These are phyloP conservation scores for Collariella sp. DNA, from an alignment of 495 filamentous ascomycete species.

Conservation along the genomic window DNA sequence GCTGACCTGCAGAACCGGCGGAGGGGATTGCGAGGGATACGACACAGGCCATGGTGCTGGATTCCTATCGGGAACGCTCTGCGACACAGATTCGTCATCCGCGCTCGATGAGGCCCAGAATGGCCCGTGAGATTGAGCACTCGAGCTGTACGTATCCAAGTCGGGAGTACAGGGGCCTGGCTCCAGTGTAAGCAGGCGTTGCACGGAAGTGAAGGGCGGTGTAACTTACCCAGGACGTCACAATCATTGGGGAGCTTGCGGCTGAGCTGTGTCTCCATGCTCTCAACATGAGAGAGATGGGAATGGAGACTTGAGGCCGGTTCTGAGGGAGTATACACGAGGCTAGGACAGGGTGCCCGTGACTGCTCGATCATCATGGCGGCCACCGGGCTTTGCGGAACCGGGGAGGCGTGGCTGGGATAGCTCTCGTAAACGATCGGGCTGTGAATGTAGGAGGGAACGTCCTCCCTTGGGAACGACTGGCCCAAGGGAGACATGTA, in stretches of 20 bases:
- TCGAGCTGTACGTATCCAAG: slow-evolving; percentile 40
- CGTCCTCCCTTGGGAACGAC: slow-evolving; percentile 43
- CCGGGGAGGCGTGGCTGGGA: slow-evolving; percentile 37
- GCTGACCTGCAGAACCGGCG: slow-evolving; percentile 33
- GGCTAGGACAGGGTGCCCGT: slow-evolving; percentile 43
- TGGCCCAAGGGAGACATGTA: slow-evolving; percentile 46
- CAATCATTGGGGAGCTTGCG: slow-evolving; percentile 39
- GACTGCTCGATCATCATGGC: slow-evolving; percentile 45
- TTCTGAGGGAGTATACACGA: slow-evolving; percentile 41
- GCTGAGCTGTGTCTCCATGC: slow-evolving; percentile 37
- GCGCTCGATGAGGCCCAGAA: slow-evolving; percentile 37
- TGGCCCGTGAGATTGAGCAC: slow-evolving; percentile 33
- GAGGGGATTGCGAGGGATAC: slow-evolving; percentile 21
- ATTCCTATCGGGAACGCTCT: slow-evolving; percentile 23
- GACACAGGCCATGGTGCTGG: slow-evolving; percentile 20
- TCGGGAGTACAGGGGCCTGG: slow-evolving; percentile 35
- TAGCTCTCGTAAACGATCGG: slow-evolving; percentile 45
- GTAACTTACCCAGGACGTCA: slow-evolving; percentile 38
- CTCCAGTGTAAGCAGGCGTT: slow-evolving; percentile 5
- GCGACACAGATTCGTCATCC: slow-evolving; percentile 35
- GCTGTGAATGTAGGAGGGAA: slow-evolving; percentile 43
- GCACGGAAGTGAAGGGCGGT: neutral
- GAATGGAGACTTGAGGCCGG: slow-evolving; percentile 40
- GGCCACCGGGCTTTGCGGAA: slow-evolving; percentile 44
- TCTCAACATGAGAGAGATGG: slow-evolving; percentile 34